Evolutionary conservation across 768 basidiomycete species (phyloP), one percentile per base, ranked within the genome.

Genomic region (Russula brevipes): DNA sequence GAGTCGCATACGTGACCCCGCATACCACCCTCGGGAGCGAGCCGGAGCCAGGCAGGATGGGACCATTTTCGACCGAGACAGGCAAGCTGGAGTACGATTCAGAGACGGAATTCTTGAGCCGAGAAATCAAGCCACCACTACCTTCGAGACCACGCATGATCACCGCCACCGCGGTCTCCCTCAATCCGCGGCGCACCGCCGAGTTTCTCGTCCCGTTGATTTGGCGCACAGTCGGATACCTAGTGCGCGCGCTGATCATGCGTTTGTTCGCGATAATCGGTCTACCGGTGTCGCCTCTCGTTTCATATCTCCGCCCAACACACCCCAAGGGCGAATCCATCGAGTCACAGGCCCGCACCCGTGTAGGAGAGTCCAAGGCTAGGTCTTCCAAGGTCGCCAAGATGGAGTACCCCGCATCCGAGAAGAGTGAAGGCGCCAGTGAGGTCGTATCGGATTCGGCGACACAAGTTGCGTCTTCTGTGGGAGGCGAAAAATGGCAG

Each of bases 1-100:
- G 72, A 44, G 61, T 77, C 24, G 73, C 76, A 10, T 69, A 81
- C 9, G 67, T 77, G 36, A 75, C 73, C 17, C 70, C 74, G 0
- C 70, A 75, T 59, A 58, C 47, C 6, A 59, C 50, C 5, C 61
- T 68, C 54, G 64, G 71, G 61, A 41, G 51, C 63, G 57, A 50
- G 59, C 42, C 49, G 42, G 45, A 33, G 59, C 42, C 49, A 39
- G 45, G 30, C 35, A 42, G 67, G 38, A 45, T 49, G 44, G 10
- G 50, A 9, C 49, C 59, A 42, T 54, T 42, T 24, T 38, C 46
- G 52, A 16, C 45, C 3, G 45, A 63, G 19, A 53, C 60, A 35
- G 63, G 6, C 54, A 36, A 69, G 50, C 44, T 55, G 17, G 58
- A 62, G 1, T 51, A 52, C 65, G 57, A 57, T 50, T 55, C 65